These are phyloP conservation scores for Colletotrichum chrysophilum DNA, from an alignment of 2,329 filamentous ascomycete genomes.

Conservation along the genomic window DNA sequence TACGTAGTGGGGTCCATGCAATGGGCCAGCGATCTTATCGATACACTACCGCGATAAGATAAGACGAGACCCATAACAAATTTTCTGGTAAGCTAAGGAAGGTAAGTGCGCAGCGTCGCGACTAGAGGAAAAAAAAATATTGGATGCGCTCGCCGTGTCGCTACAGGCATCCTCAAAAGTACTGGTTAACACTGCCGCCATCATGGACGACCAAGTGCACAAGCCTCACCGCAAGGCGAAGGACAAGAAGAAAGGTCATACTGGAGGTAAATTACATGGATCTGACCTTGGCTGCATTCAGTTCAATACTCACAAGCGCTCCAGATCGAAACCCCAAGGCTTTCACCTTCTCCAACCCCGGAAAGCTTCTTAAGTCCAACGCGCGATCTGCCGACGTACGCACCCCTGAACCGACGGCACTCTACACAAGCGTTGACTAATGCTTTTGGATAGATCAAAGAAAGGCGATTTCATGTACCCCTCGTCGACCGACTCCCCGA, in stretches of 20 bases:
- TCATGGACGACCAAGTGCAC: slow-evolving; percentile 84
- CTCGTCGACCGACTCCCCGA: slow-evolving; percentile 95
- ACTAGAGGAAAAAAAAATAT: neutral
- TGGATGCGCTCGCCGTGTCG: neutral
- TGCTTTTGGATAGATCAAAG: slow-evolving; percentile 70
- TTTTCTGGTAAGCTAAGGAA: neutral
- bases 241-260: slow-evolving; percentile 74
- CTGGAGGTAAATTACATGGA: slow-evolving; percentile 55
- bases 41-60: slow-evolving; percentile 12
- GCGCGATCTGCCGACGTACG: slow-evolving; percentile 74
- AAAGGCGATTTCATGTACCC: slow-evolving; percentile 95
- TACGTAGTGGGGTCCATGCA: neutral
- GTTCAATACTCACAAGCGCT: neutral
- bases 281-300: neutral
- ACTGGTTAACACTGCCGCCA: slow-evolving; percentile 31
- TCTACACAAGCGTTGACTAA: neutral
- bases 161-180: neutral
- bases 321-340: slow-evolving; percentile 85
- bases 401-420: neutral
- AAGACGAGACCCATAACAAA: slow-evolving; percentile 7
- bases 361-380: slow-evolving; percentile 77
- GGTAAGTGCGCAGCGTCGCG: slow-evolving; percentile 1
- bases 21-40: neutral
- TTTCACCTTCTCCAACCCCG: slow-evolving; percentile 83
- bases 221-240: slow-evolving; percentile 86